Evolutionary conservation across 164 flowering plant genomes (phyloP), one percentile per base, ranked within the genome.

Genomic region (Chimonanthus praecox): DNA sequence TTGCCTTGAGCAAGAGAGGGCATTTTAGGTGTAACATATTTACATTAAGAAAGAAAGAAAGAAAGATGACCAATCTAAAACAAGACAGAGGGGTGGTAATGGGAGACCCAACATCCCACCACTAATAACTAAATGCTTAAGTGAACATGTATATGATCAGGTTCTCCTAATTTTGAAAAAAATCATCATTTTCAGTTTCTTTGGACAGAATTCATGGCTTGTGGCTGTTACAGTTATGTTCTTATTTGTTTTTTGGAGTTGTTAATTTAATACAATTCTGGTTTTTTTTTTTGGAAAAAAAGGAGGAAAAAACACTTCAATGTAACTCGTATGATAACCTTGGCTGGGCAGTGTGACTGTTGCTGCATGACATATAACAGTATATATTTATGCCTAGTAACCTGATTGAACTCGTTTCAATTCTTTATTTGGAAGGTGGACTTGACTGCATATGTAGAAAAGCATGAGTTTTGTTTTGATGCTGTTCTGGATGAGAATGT

Each of bases 391-490:
- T 54, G 11, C n/a, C 60, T 54, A 6, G n/a, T 54, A 11, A 63
- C 44, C 43, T 18, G 66, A 6, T 66, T 66, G 70, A 70, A 75
- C 78, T 85, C 68, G 80, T 47, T 74, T 64, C 72, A 70, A 54
- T 20, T 78, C 75, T 47, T 78, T 58, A 69, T 77, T 20, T 78
- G 70, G 58, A 75, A 95, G 99, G 99, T 95, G 82, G 99, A 93
- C 77, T 83, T 93, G 82, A 95, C 99, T 71, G 99, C 96, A 16
- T 95, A 93, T 76, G 97, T 92, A 84, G 99, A 95, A 83, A 91
- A 89, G 82, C 98, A 95, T 80, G 99, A 95, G 72, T 95, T 95
- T 75, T 88, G 93, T 83, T 95, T 95, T 78, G 99, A 95, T 87
- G 99, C 99, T 79, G 98, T 95, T 74, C 80, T 95, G 47, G 84